phyloP scores from a whole-genome alignment of 169 alveolate genomes.

The Cardiosporidium cionae region DNA sequence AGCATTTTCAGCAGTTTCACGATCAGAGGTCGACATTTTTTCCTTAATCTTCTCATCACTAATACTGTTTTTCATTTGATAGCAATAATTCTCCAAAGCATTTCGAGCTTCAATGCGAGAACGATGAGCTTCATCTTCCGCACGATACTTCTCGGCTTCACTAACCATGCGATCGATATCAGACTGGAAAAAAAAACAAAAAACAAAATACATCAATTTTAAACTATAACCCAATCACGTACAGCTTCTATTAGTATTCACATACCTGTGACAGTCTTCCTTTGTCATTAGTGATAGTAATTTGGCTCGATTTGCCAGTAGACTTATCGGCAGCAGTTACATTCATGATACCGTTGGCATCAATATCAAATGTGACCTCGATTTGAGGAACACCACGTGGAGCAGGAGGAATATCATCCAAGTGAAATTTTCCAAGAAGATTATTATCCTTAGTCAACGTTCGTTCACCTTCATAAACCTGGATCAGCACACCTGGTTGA shows the following conservation, averaged over 20 bases:
- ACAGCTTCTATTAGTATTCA: too few relatives aligned
- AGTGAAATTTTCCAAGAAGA: conserved; percentile 89
- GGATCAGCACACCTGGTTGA: conserved; percentile 92
- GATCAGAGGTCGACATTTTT: conserved; percentile 82
- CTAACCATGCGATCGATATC: conserved; percentile 91
- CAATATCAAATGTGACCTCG: conserved; percentile 93
- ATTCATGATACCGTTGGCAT: conserved; percentile 92
- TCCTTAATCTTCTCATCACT: conserved; percentile 84
- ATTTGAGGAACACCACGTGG: conserved; percentile 98
- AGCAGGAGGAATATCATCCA: conserved; percentile 95
- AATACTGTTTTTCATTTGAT: conserved; percentile 81
- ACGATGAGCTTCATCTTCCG: conserved; percentile 83
- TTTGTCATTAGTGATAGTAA: conserved; percentile 91
- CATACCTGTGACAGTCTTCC: conserved; percentile 88
- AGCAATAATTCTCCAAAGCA: conserved; percentile 83
- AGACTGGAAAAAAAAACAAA: too few relatives aligned
- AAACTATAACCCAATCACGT: too few relatives aligned
- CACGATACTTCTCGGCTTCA: conserved; percentile 93
- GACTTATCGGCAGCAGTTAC: conserved; percentile 92
- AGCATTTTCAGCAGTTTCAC: conserved; percentile 64
- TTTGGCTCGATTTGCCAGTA: conserved; percentile 85
- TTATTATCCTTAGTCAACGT: conserved; percentile 88
- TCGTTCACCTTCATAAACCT: conserved; percentile 81
- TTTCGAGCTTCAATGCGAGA: conserved; percentile 85
- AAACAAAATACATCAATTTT: too few relatives aligned